Conservation (phyloP, 495 filamentous ascomycete genomes). For the Penicillium dipodomyicola region DNA sequence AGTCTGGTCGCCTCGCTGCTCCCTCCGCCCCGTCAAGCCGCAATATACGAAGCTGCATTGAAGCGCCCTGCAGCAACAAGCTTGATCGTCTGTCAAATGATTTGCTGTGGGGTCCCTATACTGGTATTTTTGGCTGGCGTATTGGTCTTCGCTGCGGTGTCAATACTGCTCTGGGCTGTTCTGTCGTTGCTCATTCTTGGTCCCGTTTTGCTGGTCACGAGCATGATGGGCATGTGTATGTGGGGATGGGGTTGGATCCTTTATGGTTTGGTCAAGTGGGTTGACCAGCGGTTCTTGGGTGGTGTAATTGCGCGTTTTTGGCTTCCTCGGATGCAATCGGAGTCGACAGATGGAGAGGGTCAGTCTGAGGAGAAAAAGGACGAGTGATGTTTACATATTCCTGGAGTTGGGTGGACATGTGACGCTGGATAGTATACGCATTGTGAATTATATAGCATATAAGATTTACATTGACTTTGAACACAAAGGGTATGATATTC, state of each 20-base stretch:
- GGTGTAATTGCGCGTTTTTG: conserved; percentile 35
- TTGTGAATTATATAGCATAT: too few species aligned
- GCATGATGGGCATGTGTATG: conserved; percentile 37
- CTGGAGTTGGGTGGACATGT: background rate
- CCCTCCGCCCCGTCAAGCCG: conserved; percentile 30
- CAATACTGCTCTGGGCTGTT: conserved; percentile 35
- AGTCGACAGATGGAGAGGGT: conserved; percentile 7
- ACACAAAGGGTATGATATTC: background rate
- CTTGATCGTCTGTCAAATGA: conserved; percentile 37
- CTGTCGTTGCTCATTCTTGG: conserved; percentile 39
- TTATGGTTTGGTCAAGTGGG: conserved; percentile 39
- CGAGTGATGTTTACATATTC: background rate
- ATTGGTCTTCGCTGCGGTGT: conserved; percentile 37
- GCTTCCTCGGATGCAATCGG: conserved; percentile 18
- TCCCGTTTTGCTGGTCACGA: conserved; percentile 37
- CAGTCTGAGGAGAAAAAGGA: conserved; percentile 2
- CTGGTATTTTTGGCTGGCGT: conserved; percentile 38
- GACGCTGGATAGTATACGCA: background rate
- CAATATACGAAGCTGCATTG: conserved; percentile 33
- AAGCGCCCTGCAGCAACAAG: conserved; percentile 34
- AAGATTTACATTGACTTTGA: background rate
- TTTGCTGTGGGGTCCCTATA: conserved; percentile 40
- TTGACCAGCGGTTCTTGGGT: conserved; percentile 36
- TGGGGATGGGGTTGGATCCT: conserved; percentile 45
- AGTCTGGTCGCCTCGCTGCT: conserved; percentile 29